Percentiles rank a stretch among this genome's conserved stretches.
Conservation (phyloP, 495 filamentous ascomycete species). For the Penicillium simplicissimum region DNA sequence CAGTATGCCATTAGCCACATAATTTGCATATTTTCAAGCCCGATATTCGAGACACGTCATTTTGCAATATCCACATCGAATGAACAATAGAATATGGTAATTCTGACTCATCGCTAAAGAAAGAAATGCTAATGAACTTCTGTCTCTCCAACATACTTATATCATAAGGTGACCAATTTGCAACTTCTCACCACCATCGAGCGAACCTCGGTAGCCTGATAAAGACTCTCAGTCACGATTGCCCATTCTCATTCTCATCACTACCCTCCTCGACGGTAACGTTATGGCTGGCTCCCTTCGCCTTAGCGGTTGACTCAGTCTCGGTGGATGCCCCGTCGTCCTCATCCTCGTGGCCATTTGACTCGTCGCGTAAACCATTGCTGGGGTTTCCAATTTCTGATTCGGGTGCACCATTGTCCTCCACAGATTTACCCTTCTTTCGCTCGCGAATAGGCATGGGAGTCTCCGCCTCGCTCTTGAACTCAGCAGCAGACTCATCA, state of each 20-base stretch:
- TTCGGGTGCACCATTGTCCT: slow-evolving; percentile 12
- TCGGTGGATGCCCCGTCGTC: slow-evolving; percentile 23
- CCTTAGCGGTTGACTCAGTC: slow-evolving; percentile 18
- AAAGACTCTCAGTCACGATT: slow-evolving; percentile 5
- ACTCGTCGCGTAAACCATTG: background rate
- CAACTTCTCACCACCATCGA: background rate
- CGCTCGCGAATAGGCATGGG: slow-evolving; percentile 15
- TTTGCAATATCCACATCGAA: too few species aligned
- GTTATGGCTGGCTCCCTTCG: slow-evolving; percentile 9
- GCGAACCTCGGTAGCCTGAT: background rate
- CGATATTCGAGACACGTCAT: too few species aligned
- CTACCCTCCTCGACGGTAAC: slow-evolving; percentile 26
- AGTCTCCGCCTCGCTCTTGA: slow-evolving; percentile 27
- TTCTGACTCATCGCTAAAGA: background rate
- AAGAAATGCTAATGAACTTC: background rate
- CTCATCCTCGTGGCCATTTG: slow-evolving; percentile 10
- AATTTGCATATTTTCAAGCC: too few species aligned
- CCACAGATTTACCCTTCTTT: slow-evolving; percentile 28
- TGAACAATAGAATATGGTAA: background rate
- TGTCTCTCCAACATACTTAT: background rate
- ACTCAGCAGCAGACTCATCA: slow-evolving; percentile 31
- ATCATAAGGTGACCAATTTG: background rate
- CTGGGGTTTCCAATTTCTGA: background rate
- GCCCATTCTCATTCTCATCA: slow-evolving; percentile 12
- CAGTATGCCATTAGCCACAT: too few species aligned